phyloP scores from a whole-genome alignment of 768 basidiomycete genomes.

The Podaxis rugospora region DNA sequence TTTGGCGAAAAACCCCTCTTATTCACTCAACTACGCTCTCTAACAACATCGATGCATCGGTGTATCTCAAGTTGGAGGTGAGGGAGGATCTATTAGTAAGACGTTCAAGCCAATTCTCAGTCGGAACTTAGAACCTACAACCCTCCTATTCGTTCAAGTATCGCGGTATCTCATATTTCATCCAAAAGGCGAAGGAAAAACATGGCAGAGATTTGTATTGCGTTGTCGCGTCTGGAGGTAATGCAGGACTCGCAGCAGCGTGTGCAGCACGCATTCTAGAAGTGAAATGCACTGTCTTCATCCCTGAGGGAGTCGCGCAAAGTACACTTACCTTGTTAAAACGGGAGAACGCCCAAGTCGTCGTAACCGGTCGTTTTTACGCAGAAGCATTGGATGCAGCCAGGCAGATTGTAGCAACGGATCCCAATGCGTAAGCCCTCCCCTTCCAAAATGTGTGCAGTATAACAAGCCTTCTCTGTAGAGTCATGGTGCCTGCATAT shows the following conservation, averaged over 20 bases:
- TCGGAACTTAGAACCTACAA: constrained; percentile 56
- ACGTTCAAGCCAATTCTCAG: not conserved
- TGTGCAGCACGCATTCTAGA: constrained; percentile 51
- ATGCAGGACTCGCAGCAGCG: constrained; percentile 73
- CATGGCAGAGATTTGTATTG: constrained; percentile 56
- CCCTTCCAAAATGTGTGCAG: not conserved
- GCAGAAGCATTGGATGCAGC: constrained; percentile 53
- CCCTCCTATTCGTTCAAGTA: constrained; percentile 76
- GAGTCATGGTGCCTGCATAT: constrained; percentile 68
- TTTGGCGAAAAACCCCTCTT: constrained; percentile 66
- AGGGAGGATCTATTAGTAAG: constrained; percentile 11
- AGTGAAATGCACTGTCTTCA: constrained; percentile 62
- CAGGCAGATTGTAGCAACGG: constrained; percentile 34
- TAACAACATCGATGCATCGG: constrained; percentile 40
- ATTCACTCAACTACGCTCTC: constrained; percentile 60
- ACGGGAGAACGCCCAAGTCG: constrained; percentile 51
- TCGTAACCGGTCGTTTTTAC: constrained; percentile 56
- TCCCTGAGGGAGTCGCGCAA: constrained; percentile 50
- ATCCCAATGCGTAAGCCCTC: constrained; percentile 49
- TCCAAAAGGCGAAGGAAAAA: constrained; percentile 42
- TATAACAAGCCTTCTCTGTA: constrained; percentile 20
- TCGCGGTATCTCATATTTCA: constrained; percentile 63
- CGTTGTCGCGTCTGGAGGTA: constrained; percentile 74
- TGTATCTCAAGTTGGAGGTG: constrained; percentile 74
- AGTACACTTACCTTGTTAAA: constrained; percentile 47